Base-by-base conservation (phyloP, 1,139 yeast species). In the Entelexis paramagnoliae region DNA sequence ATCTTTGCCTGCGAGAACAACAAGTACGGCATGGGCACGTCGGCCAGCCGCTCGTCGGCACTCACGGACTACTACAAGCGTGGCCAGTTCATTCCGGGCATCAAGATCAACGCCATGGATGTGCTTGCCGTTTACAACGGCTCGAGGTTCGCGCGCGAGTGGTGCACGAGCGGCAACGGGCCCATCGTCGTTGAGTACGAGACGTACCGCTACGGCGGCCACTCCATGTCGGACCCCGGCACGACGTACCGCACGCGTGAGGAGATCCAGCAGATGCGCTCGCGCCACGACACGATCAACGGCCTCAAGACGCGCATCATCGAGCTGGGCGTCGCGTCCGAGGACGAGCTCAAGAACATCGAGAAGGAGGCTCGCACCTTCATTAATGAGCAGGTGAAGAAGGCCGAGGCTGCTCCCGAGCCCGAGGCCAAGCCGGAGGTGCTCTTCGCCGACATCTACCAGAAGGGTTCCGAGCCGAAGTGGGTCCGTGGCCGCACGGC, bases 171-270 rank as follows among this genome's bases (percentile, higher is more conserved):
- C 58, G 96, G 96, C 65, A 91, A 91, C 66, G 98, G 98, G 57
- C 98, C 98, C 59, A 74, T 91, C 63, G 96, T 91, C 53, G 69
- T 91, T 64, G 98, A 91, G 76, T 91, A 84, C 72, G 96, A 89
- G 76, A 91, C 98, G 63, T 91, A 91, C 76, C 83, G 98, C 78
- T 91, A 91, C 71, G 97, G 98, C 76, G 98, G 98, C 69, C 98
- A 91, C 80, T 91, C 98, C 63, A 91, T 91, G 97, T 89, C 96
- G 62, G 97, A 91, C 73, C 97, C 97, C 66, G 97, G 97, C 78
- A 91, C 97, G 70, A 89, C 97, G 61, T 91, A 91, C 81, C 83
- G 97, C 80, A 91, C 98, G 68, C 88, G 98, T 77, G 98, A 91
- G 75, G 98, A 91, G 77, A 94, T 91, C 63, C 97, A 89, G 75